Evolutionary conservation across 306 rosid species (phyloP), one percentile per base, ranked within the genome.

Genomic region (Corylus avellana): DNA sequence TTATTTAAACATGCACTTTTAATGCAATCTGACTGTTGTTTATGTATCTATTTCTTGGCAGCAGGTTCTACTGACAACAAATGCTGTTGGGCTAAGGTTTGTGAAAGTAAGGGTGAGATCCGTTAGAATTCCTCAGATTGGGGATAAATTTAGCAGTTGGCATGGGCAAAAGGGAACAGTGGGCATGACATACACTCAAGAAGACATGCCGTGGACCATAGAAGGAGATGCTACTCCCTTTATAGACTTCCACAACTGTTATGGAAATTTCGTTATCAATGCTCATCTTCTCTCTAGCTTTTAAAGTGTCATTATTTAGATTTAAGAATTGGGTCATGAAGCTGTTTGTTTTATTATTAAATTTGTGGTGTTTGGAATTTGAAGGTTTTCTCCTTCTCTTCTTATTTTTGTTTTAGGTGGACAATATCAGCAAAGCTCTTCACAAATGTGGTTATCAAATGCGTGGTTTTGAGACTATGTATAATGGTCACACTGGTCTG

Each of bases 161-260:
- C 99, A 95, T 73, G 99, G 98, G 83, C 99, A 95, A 86, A 95
- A 95, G 75, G 99, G 99, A 54, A 95, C 98, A 8, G 93, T 95
- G 74, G 99, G 99, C 39, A 95, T 91, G 99, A 95, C 99, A 73
- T 95, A 95, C 79, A 95, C 98, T 2, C 99, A 95, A 87, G 99
- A 95, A 87, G 99, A 95, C 85, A 95, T 95, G 99, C 98, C 98
- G n/a, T 95, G 99, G 99, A 93, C 99, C 73, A 87, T 90, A 73
- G 99, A 95, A 90, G 99, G 29, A 68, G 73, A 32, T 66, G 61
- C 56, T 72, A 14, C 74, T 37, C 46, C 46, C 46, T 73, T 18
- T 51, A 50, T 59, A 58, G 50, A 47, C 57, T 54, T 70, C n/a
- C 73, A 70, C 50, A 44, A 25, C 72, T 79, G 39, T 7, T 56